These are phyloP conservation scores for sweet orange (Citrus sinensis) DNA, from an alignment of 345 rosid species.

Conservation along the genomic window DVS_A1.0 CM039163.1:4482501-4483000, in stretches of 20 bases:
- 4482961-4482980: neutral
- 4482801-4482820: neutral
- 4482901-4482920: neutral
- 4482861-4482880: neutral
- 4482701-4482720: neutral
- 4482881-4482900: neutral
- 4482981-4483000: conserved; percentile 7
- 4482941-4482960: conserved; percentile 5
- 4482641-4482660: conserved; percentile 14
- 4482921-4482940: neutral
- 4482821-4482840: neutral
- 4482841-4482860: neutral
- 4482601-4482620: neutral
- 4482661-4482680: neutral
- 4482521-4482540: too few relatives aligned
- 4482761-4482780: neutral
- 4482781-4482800: neutral
- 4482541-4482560: too few relatives aligned
- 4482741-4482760: conserved; percentile 19
- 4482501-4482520: too few relatives aligned
- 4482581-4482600: too few relatives aligned
- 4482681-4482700: neutral
- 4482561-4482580: too few relatives aligned
- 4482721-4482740: neutral
- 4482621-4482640: neutral